A percentile compares a stretch with the other conserved stretches of the same genome.
Evolutionary conservation across 495 filamentous ascomycete species (phyloP).

Genomic region (Talaromyces borbonicus): DNA sequence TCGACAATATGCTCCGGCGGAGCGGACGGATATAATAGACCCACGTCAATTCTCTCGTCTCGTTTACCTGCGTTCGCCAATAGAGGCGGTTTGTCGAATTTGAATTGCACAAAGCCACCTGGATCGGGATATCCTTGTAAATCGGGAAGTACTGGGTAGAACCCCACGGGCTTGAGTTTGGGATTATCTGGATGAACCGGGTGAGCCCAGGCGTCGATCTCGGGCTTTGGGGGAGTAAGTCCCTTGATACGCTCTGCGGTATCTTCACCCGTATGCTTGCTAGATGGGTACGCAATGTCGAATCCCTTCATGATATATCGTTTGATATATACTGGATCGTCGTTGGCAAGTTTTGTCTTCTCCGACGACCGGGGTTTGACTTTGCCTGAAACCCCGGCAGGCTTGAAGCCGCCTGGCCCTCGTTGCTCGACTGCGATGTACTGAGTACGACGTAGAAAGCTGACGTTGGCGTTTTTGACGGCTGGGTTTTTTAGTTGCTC

Average conservation of each 20-base stretch:
- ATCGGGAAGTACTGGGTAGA: constrained; percentile 77
- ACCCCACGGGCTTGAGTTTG: constrained; percentile 66
- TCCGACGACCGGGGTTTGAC: constrained; percentile 29
- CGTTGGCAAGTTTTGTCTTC: constrained; percentile 43
- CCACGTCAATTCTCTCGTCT: constrained; percentile 73
- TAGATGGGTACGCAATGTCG: constrained; percentile 62
- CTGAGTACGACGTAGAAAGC: constrained; percentile 91
- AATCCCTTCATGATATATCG: constrained; percentile 78
- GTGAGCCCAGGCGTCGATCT: constrained; percentile 57
- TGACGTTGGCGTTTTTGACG: constrained; percentile 57
- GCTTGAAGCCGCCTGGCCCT: constrained; percentile 27
- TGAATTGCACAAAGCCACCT: constrained; percentile 76
- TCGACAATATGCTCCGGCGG: constrained; percentile 34
- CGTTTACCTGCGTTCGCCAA: constrained; percentile 44
- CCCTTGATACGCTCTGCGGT: constrained; percentile 41
- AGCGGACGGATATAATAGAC: constrained; percentile 60
- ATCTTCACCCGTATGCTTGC: constrained; percentile 47
- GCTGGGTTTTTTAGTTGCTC: constrained; percentile 74
- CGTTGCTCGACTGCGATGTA: constrained; percentile 72
- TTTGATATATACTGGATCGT: constrained; percentile 75
- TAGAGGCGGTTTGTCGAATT: constrained; percentile 78
- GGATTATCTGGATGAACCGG: constrained; percentile 77
- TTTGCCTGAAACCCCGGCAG: constrained; percentile 30
- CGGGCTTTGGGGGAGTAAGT: constrained; percentile 44
- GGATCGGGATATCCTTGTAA: constrained; percentile 81